Evolutionary conservation across 2,329 filamentous ascomycete genomes (phyloP), one percentile per base, ranked within the genome.

Genomic region (Fusarium acutatum): DNA sequence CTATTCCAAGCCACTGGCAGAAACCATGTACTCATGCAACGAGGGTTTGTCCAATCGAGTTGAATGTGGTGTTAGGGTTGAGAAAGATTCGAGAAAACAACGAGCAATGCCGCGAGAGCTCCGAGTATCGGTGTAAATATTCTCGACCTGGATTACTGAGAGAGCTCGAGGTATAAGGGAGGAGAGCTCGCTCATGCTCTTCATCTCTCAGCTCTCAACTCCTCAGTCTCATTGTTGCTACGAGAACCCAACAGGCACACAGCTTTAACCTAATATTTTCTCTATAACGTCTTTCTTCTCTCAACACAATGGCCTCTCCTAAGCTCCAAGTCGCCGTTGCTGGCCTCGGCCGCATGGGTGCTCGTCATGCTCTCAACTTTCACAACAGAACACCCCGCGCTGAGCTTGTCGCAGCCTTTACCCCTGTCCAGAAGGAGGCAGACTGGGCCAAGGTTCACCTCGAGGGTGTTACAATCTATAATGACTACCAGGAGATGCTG

Each of bases 291-390:
- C 34, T 24, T 43, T 35, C 20, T 15, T 32, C 47, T 28, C n/a
- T 20, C 22, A 24, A 63, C 38, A 58, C 40, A 54, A 78, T 78
- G 74, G 59, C 74, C 47, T 65, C 67, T 38, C 75, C 67, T 44
- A 78, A 78, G 65, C 76, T 78, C 17, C 63, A 78, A 26, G 61
- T 78, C 37, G 76, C 76, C 26, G 65, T 74, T 53, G 74, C 76
- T 24, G 76, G 76, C 54, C 76, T 78, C 61, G 76, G 76, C 37
- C 76, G 76, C 24, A 78, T 78, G 76, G 76, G 76, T 26, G 76
- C 75, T 67, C 76, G 76, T 17, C 76, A 78, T 41, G 76, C 76
- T 56, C 75, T 77, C 60, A 78, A 77, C 67, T 77, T 78, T 47
- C 71, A 76, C 65, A 71, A 77, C 64, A 54, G 75, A 43, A 75